Evolutionary conservation across 352 stramenopile genomes (phyloP), one percentile per base, ranked within the genome.

Genomic region (Phytophthora hybrid): DNA sequence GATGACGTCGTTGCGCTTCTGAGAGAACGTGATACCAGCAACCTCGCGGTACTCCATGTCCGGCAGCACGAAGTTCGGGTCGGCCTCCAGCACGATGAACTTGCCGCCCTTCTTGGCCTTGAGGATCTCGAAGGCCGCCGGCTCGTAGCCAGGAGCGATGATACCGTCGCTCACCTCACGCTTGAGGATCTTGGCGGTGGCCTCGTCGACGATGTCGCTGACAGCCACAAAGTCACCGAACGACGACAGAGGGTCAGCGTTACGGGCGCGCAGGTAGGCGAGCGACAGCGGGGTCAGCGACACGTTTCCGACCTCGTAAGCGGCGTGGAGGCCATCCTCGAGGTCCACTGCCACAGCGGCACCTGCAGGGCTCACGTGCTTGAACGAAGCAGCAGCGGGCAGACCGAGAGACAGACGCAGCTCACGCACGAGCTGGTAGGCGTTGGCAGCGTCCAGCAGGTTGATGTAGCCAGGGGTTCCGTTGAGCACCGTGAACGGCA

Each of bases 161-260:
- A 99, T 99, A 63, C 98, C 98, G 80, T 99, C 98, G 73, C 90
- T 98, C 29, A 99, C 98, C 85, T 99, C 98, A 71, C 97, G 98
- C 88, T 99, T 99, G 47, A 99, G 87, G 70, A 99, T 98, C 78
- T 98, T 95, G 18, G 98, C 98, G 2, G 98, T 99, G 44, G 91
- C 95, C 73, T 99, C 97, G 82, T 99, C 98, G 11, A 99, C 98
- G 23, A 99, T 71, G 78, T 99, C 98, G 23, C 93, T 99, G 21
- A 99, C 89, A 31, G 98, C 98, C 31, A 98, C 98, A 82, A 99
- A 99, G 81, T 99, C 98, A 55, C 98, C 98, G 81, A 99, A 99
- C 41, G 92, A 99, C 64, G 93, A 99, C 91, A 99, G 95, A 23
- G 98, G 98, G 77, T 99, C 98, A 6, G 98, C 98, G 84, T 99